Conservation (phyloP, 164 flowering plant species). For the Dillenia suffruticosa region DNA sequence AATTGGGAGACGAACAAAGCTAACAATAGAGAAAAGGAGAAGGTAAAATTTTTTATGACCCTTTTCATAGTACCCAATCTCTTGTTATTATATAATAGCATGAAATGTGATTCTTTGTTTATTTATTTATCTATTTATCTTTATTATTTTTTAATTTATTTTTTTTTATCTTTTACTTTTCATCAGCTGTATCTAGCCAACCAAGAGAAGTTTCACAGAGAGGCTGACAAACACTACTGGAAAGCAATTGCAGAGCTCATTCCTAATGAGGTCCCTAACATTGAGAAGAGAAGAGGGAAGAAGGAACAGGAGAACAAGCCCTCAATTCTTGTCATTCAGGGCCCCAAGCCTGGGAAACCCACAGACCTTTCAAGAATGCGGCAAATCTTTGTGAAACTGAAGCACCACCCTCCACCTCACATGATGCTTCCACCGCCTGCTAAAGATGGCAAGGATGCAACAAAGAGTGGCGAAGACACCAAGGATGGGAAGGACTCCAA, state of each 20-base stretch:
- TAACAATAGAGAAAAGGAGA: slow-evolving; percentile 82
- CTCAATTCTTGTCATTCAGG: slow-evolving; percentile 69
- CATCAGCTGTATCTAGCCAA: slow-evolving; percentile 59
- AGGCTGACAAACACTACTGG: slow-evolving; percentile 92
- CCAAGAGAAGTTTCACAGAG: slow-evolving; percentile 91
- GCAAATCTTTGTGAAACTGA: slow-evolving; percentile 76
- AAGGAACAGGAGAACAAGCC: slow-evolving; percentile 87
- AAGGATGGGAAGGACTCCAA: slow-evolving; percentile 9
- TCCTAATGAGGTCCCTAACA: slow-evolving; percentile 76
- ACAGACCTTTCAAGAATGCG: slow-evolving; percentile 90
- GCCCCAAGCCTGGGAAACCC: slow-evolving; percentile 95
- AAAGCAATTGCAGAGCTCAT: slow-evolving; percentile 85
- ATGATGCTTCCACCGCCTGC: slow-evolving; percentile 72
- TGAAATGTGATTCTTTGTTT: not conserved
- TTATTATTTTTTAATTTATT: not conserved
- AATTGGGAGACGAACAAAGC: slow-evolving; percentile 67
- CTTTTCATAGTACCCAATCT: not conserved
- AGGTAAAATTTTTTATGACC: slow-evolving; percentile 36
- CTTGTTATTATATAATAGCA: too few relatives aligned
- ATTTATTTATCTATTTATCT: not conserved
- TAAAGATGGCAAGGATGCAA: slow-evolving; percentile 6
- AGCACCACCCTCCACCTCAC: slow-evolving; percentile 89
- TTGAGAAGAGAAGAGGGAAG: slow-evolving; percentile 83
- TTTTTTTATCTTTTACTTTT: slow-evolving; percentile 7
- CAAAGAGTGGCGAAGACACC: slow-evolving; percentile 17